phyloP scores from a whole-genome alignment of 2,329 filamentous ascomycete species.

The Botryotinia globosa region DNA sequence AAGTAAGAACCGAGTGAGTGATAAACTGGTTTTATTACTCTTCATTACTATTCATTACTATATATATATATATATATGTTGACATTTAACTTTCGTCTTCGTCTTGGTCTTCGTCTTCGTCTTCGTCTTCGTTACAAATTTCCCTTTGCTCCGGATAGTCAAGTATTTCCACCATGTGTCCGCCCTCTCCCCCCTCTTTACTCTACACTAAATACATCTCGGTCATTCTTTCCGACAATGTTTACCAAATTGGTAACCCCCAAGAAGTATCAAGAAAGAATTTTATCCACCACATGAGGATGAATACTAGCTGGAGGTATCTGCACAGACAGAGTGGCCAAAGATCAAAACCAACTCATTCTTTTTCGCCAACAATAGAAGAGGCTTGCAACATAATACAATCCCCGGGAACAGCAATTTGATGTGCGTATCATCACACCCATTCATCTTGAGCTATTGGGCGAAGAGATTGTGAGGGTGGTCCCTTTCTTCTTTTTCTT shows the following conservation, averaged over 20 bases:
- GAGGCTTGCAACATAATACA: neutral
- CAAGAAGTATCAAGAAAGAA: neutral
- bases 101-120: neutral
- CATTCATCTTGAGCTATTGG: neutral
- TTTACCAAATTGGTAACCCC: neutral
- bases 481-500: neutral
- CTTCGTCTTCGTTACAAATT: neutral
- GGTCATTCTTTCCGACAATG: neutral
- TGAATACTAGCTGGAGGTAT: neutral
- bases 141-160: neutral
- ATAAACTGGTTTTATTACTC: neutral
- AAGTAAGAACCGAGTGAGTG: neutral
- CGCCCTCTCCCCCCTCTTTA: neutral
- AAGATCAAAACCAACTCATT: neutral
- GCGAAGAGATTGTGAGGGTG: neutral
- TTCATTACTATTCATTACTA: too few relatives aligned
- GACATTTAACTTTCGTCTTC: neutral
- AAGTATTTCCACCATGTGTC: neutral
- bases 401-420: slow-evolving; percentile 1
- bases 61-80: neutral
- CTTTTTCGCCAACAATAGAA: slow-evolving; percentile 1
- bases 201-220: neutral
- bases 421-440: slow-evolving; percentile 3
- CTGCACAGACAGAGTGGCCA: neutral
- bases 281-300: neutral